These are phyloP conservation scores for Botrytis fragariae DNA, from an alignment of 2,329 filamentous ascomycete genomes.

Conservation along the genomic window DNA sequence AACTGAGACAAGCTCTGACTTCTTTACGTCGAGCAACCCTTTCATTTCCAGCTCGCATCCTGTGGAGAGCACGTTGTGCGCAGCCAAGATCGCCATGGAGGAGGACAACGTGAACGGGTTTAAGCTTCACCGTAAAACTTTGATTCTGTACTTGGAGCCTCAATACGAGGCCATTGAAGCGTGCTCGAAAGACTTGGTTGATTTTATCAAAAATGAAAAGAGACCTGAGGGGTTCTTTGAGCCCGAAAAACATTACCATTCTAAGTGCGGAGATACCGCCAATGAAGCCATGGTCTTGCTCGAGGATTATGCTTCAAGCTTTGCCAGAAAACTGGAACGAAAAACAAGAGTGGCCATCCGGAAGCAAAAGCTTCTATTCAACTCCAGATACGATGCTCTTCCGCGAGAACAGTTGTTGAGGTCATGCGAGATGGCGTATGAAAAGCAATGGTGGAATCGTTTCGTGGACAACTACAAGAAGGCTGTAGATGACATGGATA, in stretches of 20 bases:
- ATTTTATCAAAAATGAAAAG: not conserved
- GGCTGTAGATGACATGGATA: not conserved
- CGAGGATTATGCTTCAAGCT: not conserved
- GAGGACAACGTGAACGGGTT: not conserved
- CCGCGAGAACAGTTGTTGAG: not conserved
- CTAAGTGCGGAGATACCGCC: fast-evolving
- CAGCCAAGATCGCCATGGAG: not conserved
- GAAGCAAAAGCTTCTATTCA: not conserved
- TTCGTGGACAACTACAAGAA: not conserved
- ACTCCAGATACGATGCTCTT: not conserved
- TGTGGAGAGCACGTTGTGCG: not conserved
- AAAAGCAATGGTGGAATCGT: not conserved
- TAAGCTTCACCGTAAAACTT: not conserved
- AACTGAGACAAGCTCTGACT: not conserved
- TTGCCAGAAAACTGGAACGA: not conserved
- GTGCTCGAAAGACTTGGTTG: not conserved
- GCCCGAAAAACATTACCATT: fast-evolving
- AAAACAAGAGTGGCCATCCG: not conserved
- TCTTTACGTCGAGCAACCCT: not conserved
- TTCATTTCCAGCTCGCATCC: not conserved
- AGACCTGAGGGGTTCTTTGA: not conserved
- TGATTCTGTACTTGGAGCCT: not conserved
- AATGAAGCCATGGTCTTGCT: not conserved
- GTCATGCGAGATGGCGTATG: not conserved
- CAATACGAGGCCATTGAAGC: not conserved